Base-by-base conservation (phyloP, 352 stramenopile genomes). In the Achlya hypogyna region DNA sequence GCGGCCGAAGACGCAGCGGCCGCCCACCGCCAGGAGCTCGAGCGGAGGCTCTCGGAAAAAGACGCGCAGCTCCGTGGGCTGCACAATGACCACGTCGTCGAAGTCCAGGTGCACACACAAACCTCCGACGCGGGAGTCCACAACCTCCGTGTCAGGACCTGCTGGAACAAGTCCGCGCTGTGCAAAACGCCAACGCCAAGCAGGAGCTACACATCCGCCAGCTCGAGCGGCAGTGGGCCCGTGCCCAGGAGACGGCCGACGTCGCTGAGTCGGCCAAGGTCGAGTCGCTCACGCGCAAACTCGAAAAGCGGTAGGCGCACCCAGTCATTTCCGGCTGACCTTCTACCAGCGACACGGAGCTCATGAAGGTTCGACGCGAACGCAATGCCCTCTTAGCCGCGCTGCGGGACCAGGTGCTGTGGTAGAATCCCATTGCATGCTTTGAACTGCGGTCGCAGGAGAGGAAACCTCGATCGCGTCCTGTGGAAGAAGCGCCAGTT, bases 371-470 rank as follows among this genome's bases (percentile, higher is more conserved):
- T 42, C 74, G 81, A 14, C 78, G 82, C 10, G 82, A 91, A 32
- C 75, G 82, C 1, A 91, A 88, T 62, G 75, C 77, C 8, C 74
- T 91, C 28, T 42, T 91, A 14, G 79, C 58, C 23, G 76, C 82
- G 0, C 58, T 91, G 5, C 78, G 81, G 2, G 81, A 89, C 5
- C 69, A 77, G 35, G 73, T 75, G 49, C 34, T 65, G 5, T 6
- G 9, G 31, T 5, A 27, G 3, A 20, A 20, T 47, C 45, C 1
- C 45, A 2, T 31, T 53, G 45, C n/a, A 23, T 8, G 25, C 28
- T 27, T 10, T 53, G 10, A 29, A 29, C 4, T 28, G 40, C 5
- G 10, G 6, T 5, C 14, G 31, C 49, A 62, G 54, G 54, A 64
- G 38, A 64, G 52, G 29, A 52, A 34, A 25, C 54, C 54, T 6